Percentiles rank a stretch among this genome's conserved stretches.
Evolutionary conservation across 2,329 filamentous ascomycete species (phyloP).

Genomic region (Aspergillus clavatus): DNA sequence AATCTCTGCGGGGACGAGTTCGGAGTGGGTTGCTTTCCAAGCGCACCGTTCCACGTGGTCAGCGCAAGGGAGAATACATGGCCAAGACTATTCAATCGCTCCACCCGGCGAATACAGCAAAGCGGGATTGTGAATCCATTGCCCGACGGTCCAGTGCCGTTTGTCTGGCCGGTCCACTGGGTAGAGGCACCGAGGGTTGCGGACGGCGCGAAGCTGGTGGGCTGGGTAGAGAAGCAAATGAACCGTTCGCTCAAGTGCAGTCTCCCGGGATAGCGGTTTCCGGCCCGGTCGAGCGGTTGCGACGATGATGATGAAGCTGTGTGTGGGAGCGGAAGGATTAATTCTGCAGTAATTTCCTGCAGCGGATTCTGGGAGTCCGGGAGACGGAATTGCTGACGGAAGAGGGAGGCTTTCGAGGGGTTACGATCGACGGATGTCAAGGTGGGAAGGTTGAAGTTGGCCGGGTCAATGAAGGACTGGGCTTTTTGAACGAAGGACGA

Average conservation of each 20-base stretch:
- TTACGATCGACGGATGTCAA: constrained; percentile 70
- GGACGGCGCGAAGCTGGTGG: constrained; percentile 76
- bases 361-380: constrained; percentile 87
- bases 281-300: constrained; percentile 56
- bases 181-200: constrained; percentile 76
- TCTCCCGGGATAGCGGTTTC: constrained; percentile 86
- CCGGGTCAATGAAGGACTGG: constrained; percentile 89
- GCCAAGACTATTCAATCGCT: constrained; percentile 86
- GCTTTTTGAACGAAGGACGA: constrained; percentile 90
- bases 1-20: constrained; percentile 74
- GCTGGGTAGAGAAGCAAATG: constrained; percentile 93
- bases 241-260: constrained; percentile 91
- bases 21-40: constrained; percentile 54
- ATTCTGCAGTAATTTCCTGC: constrained; percentile 93
- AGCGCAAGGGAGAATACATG: constrained; percentile 90
- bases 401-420: constrained; percentile 86
- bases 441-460: constrained; percentile 68
- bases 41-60: constrained; percentile 80
- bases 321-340: constrained; percentile 75
- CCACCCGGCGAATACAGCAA: constrained; percentile 84
- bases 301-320: constrained; percentile 42
- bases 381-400: constrained; percentile 93
- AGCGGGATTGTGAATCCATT: constrained; percentile 95
- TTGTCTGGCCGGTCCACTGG: constrained; percentile 85
- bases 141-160: constrained; percentile 84